Evolutionary conservation across 148 eudicot genomes (phyloP).

Genomic region (Camellia sinensis): DNA sequence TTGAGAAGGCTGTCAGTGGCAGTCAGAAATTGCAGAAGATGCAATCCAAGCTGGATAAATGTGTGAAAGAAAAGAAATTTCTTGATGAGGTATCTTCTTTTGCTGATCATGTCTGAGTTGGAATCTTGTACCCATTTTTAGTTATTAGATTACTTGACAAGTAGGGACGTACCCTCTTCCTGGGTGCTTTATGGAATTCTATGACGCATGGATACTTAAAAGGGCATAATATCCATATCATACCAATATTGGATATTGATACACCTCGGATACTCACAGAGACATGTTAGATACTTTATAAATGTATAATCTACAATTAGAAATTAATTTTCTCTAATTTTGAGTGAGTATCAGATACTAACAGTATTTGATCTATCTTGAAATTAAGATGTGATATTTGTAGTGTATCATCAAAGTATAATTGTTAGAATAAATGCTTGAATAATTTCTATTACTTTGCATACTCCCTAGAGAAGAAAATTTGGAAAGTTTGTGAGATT

Average conservation of each 20-base stretch:
- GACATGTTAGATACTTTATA: not conserved
- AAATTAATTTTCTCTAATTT: not conserved
- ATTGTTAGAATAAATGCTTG: too few species aligned
- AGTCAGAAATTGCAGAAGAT: constrained; percentile 65
- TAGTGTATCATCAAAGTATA: too few species aligned
- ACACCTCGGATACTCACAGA: not conserved
- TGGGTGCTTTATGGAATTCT: not conserved
- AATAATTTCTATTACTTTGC: not conserved
- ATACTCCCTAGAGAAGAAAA: not conserved
- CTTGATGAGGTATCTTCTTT: constrained; percentile 48
- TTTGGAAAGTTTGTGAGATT: not conserved
- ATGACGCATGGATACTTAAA: not conserved
- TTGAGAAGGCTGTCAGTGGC: constrained; percentile 53
- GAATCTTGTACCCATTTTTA: not conserved
- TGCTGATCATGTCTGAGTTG: constrained; percentile 3
- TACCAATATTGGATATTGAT: not conserved
- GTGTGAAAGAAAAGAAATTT: constrained; percentile 70
- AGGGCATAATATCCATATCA: not conserved
- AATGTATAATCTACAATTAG: not conserved
- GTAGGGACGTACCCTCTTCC: not conserved
- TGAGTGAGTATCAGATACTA: not conserved
- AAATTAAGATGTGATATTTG: not conserved
- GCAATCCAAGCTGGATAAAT: constrained; percentile 68
- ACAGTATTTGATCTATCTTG: not conserved
- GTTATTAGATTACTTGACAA: not conserved